These are phyloP conservation scores for Lentinus polychrous DNA, from an alignment of 1,284 basidiomycete species.

Conservation along the genomic window DNA sequence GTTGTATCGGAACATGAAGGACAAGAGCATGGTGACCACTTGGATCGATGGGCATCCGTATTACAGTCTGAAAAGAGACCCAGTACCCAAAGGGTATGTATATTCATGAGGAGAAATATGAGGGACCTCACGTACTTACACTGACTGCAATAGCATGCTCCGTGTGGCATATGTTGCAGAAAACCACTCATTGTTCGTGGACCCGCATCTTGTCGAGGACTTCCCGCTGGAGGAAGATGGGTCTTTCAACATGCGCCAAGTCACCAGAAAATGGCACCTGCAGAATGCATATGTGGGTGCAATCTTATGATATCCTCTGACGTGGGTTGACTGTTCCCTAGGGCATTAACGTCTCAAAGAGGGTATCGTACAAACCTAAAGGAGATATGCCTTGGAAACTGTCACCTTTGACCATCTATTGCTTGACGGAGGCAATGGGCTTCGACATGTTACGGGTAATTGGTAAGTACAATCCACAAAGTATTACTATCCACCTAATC, in stretches of 20 bases:
- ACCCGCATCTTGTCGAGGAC: background rate
- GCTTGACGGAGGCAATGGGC: no score
- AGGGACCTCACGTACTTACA: no score
- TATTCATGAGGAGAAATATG: background rate
- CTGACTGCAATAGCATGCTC: no score
- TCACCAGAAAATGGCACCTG: background rate
- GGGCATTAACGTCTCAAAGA: no score
- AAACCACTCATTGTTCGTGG: background rate
- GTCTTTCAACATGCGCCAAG: background rate
- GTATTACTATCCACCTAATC: no score
- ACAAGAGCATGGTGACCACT: background rate
- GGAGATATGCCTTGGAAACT: no score
- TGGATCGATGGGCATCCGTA: background rate
- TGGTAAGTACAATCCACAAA: no score
- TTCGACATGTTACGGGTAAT: no score
- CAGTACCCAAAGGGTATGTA: background rate
- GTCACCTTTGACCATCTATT: no score
- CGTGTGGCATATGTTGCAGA: background rate
- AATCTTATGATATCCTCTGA: no score
- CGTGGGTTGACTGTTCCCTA: no score
- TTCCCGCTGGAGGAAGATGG: background rate
- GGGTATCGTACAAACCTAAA: no score
- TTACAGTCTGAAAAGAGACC: background rate
- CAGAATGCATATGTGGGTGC: background rate
- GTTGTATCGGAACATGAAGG: background rate